phyloP scores from a whole-genome alignment of 2,329 filamentous ascomycete genomes.

The Cytospora paraplurivora region DNA sequence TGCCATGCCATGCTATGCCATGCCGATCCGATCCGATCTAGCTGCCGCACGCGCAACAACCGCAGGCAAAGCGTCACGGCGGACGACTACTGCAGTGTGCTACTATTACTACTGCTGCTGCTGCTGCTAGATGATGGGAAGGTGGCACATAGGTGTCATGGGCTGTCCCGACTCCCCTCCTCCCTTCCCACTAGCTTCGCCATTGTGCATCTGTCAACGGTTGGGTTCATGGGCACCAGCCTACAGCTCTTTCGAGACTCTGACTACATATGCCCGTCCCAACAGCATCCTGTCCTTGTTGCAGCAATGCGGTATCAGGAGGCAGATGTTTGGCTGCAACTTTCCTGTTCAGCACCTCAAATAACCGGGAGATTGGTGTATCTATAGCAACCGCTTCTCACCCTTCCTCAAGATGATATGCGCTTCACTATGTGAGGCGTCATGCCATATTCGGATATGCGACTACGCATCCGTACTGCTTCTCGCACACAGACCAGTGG shows the following conservation, averaged over 20 bases:
- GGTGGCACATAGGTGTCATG: conserved; percentile 13
- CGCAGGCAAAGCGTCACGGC: not conserved
- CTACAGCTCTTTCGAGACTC: conserved; percentile 50
- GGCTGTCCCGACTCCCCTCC: conserved; percentile 11
- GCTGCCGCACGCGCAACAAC: not conserved
- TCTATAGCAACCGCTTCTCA: not conserved
- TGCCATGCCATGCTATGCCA: not conserved
- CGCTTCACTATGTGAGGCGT: not conserved
- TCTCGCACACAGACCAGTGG: not conserved
- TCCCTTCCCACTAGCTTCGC: conserved; percentile 22
- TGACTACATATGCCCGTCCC: conserved; percentile 38
- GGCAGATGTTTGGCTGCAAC: not conserved
- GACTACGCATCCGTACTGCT: not conserved
- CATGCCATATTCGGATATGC: conserved; percentile 3
- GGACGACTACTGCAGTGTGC: not conserved
- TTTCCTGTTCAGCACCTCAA: conserved; percentile 2
- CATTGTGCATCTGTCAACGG: conserved; percentile 15
- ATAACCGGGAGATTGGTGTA: conserved; percentile 13
- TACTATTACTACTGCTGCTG: not conserved
- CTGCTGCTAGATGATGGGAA: not conserved
- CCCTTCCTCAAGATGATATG: not conserved
- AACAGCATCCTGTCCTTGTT: not conserved
- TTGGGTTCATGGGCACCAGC: conserved; percentile 49
- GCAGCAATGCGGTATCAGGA: not conserved
- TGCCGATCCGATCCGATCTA: no score